phyloP scores from a whole-genome alignment of 345 rosid genomes.

The Syzygium grande region DNA sequence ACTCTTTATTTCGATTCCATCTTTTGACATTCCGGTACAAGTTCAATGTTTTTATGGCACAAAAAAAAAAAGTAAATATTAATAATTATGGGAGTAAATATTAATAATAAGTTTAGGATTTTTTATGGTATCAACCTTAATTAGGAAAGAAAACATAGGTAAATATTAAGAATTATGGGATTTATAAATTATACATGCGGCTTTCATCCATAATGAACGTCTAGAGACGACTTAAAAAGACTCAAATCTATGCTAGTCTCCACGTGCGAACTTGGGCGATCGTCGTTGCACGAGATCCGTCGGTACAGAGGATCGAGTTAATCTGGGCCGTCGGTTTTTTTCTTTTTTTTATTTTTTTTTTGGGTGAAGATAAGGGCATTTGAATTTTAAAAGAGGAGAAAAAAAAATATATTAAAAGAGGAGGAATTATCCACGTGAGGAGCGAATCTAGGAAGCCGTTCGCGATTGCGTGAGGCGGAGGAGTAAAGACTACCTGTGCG shows the following conservation, averaged over 20 bases:
- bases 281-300: not conserved
- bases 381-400: not conserved
- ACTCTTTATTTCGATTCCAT: too few species aligned
- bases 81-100: too few species aligned
- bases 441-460: not conserved
- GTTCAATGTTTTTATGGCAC: too few species aligned
- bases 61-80: too few species aligned
- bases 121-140: too few species aligned
- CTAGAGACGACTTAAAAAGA: not conserved
- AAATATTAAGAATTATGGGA: not conserved
- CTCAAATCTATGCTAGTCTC: not conserved
- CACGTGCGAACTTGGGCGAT: not conserved
- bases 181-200: not conserved
- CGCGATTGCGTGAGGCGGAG: not conserved
- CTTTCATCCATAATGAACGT: not conserved
- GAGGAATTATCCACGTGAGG: not conserved
- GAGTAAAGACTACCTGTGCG: not conserved
- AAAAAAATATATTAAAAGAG: too few species aligned
- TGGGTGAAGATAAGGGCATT: not conserved
- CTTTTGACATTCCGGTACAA: too few species aligned
- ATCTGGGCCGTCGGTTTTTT: not conserved
- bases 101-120: too few species aligned
- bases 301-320: not conserved
- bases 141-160: not conserved
- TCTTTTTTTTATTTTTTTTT: not conserved